Conservation (phyloP, 495 filamentous ascomycete species). For the Penicillium argentinense region DNA sequence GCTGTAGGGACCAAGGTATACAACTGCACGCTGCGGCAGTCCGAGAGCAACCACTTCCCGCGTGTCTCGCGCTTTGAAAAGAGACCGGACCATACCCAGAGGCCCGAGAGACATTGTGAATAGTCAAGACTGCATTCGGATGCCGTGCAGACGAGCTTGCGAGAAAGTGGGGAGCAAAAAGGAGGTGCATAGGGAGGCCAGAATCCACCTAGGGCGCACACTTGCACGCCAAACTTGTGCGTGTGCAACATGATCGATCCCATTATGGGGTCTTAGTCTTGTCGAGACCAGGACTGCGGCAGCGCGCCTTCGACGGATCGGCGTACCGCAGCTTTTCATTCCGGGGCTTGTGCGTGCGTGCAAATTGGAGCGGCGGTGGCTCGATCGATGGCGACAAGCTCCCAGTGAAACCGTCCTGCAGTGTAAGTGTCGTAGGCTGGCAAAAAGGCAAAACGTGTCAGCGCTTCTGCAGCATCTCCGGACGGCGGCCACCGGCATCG, state of each 20-base stretch:
- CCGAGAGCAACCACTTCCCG: constrained; percentile 2
- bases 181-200: background rate
- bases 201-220: background rate
- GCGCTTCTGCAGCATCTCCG: background rate
- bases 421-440: background rate
- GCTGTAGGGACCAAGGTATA: background rate
- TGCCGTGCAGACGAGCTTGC: background rate
- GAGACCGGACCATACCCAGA: constrained; percentile 5
- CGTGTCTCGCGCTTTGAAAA: constrained; percentile 10
- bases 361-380: background rate
- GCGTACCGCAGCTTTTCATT: background rate
- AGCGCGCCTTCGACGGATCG: background rate
- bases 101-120: constrained; percentile 1
- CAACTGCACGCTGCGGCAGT: constrained; percentile 3
- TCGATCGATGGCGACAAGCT: background rate
- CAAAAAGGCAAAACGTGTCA: background rate
- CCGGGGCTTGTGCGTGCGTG: background rate
- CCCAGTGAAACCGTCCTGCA: background rate
- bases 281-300: background rate
- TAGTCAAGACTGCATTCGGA: constrained; percentile 7
- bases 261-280: background rate
- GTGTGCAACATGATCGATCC: background rate
- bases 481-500: constrained; percentile 13
- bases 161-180: background rate
- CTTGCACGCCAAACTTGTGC: background rate